Base-by-base conservation (phyloP, 768 basidiomycete genomes). In the Lenzites betulinus region DNA sequence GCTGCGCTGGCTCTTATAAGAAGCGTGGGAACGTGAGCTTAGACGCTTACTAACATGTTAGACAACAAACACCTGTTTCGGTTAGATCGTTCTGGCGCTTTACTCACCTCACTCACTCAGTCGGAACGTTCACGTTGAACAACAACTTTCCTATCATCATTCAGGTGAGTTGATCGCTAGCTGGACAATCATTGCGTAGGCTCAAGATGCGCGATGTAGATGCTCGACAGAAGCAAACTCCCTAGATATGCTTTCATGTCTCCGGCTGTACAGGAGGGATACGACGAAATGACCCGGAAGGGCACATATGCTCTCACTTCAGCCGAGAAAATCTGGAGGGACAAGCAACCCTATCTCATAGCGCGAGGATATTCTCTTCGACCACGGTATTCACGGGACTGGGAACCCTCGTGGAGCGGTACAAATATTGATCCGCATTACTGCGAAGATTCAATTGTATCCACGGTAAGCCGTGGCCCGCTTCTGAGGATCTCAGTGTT, bases 341-440 rank as follows among this genome's bases (percentile, higher is more conserved):
- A 59, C 44, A 49, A 39, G 33, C 53, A 68, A 25, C 23, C 42
- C 13, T 60, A 39, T n/a, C 36, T 70, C 9, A 12, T 48, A 7
- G 15, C 13, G 5, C 42, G 38, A 3, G 69, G 69, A 0, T 70
- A 70, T 49, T 25, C 12, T 26, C 61, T 70, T 1, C 56, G 69
- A 16, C 61, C 64, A 2, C 58, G 68, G 0, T 69, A 64, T 30
- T 20, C 20, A n/a, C 44, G 36, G 3, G 44, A 46, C 7, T 65
- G 64, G 60, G 16, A 47, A 2, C 64, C 60, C 1, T 65, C 64
- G 0, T 65, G 64, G 64, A 22, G 16, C 2, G 60, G 60, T 2
- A 65, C 59, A n/a, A 58, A 55, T 7, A 20, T 30, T 0, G 33
- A 61, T 47, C 64, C 64, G 0, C 9, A 23, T 7, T 65, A 49